Evolutionary conservation across 2,329 filamentous ascomycete species (phyloP).

Genomic region (Sphaerostilbella broomeana): DNA sequence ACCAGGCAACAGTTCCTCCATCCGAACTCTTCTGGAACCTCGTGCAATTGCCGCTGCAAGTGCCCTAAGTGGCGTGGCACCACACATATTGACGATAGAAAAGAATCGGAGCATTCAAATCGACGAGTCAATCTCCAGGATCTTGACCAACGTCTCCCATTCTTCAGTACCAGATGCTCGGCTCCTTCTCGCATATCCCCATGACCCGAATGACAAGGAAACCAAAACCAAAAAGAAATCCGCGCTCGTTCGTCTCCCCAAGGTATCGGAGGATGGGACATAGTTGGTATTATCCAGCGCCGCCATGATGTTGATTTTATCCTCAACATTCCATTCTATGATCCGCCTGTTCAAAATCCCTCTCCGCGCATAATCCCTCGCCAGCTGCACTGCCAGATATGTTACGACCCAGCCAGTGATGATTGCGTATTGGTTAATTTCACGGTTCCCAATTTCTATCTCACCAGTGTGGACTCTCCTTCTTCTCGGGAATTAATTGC

Average conservation of each 20-base stretch:
- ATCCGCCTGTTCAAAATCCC: neutral
- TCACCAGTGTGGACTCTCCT: neutral
- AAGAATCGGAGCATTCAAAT: no score
- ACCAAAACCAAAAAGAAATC: neutral
- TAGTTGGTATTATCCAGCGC: neutral
- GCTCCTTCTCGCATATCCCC: neutral
- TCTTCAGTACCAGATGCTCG: neutral
- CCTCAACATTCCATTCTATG: neutral
- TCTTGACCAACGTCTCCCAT: neutral
- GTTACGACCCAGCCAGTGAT: constrained; percentile 3
- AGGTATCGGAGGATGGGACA: neutral
- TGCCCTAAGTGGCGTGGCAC: no score
- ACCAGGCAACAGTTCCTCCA: no score
- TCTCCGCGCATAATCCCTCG: neutral
- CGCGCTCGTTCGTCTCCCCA: neutral
- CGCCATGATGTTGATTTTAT: constrained; percentile 3
- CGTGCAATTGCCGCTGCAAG: neutral
- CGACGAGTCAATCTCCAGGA: neutral
- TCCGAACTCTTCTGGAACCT: neutral
- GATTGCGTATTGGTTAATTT: neutral
- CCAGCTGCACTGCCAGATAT: neutral
- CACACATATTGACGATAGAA: no score
- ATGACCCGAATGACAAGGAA: neutral
- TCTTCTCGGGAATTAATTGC: neutral
- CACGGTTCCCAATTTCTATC: neutral